These are phyloP conservation scores for Candida railenensis DNA, from an alignment of 805 yeast genomes.

Conservation along the genomic window DNA sequence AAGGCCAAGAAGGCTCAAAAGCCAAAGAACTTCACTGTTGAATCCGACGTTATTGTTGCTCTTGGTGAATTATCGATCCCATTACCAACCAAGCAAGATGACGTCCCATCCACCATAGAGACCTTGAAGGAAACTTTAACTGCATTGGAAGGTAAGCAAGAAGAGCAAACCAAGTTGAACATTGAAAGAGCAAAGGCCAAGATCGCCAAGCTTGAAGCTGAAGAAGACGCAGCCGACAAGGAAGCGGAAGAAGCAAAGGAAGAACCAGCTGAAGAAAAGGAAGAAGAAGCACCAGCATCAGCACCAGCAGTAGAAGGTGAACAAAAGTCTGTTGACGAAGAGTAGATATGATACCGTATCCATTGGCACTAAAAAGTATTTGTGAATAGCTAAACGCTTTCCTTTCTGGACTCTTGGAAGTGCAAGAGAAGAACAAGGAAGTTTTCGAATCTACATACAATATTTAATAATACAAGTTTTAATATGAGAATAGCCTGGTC, in stretches of 20 bases:
- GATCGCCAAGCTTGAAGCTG: constrained; percentile 64
- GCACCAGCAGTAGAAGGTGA: background rate
- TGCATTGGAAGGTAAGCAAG: constrained; percentile 70
- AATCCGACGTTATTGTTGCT: constrained; percentile 75
- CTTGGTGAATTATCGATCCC: constrained; percentile 74
- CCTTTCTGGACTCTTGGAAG: background rate
- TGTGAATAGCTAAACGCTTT: background rate
- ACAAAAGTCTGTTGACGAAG: background rate
- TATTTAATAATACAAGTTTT: too few species aligned
- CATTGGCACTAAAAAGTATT: background rate
- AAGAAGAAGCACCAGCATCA: too few species aligned
- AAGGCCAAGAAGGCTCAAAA: constrained; percentile 47
- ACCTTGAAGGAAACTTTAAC: constrained; percentile 71
- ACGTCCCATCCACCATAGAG: constrained; percentile 61
- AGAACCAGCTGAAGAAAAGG: constrained; percentile 5
- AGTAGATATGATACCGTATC: background rate
- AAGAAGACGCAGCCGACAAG: constrained; percentile 34
- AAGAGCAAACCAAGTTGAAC: constrained; percentile 74
- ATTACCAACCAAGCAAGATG: constrained; percentile 76
- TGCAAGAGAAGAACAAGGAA: background rate
- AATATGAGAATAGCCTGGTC: too few species aligned
- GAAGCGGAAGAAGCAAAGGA: constrained; percentile 7
- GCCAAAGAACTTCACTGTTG: constrained; percentile 64
- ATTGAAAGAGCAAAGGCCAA: constrained; percentile 75
- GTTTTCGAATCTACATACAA: too few species aligned